Conservation (phyloP, 495 filamentous ascomycete genomes). For the Massariosphaeria phaeospora region DNA sequence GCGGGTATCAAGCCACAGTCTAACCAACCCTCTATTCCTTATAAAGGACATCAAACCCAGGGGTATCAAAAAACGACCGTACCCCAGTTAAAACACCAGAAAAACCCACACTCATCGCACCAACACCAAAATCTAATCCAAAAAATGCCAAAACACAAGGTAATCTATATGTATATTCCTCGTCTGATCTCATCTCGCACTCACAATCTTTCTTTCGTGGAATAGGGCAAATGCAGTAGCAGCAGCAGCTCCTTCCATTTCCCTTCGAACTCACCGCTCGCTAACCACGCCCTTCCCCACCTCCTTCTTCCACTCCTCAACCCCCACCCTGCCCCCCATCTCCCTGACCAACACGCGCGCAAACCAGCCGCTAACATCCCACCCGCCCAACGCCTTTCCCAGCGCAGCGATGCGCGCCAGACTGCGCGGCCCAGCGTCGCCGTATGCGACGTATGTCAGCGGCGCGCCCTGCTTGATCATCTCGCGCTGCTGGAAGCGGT, state of each 20-base stretch:
- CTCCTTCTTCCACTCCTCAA: slow-evolving; percentile 16
- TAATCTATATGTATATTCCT: too few relatives aligned
- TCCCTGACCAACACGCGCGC: slow-evolving; percentile 9
- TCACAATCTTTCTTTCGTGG: too few relatives aligned
- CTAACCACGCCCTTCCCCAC: slow-evolving; percentile 3
- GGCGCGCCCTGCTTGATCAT: slow-evolving; percentile 16
- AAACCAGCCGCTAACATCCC: slow-evolving; percentile 17
- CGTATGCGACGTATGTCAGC: slow-evolving; percentile 9
- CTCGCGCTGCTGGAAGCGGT: slow-evolving; percentile 17
- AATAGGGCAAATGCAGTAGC: too few relatives aligned
- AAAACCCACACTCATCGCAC: too few relatives aligned
- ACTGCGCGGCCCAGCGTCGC: slow-evolving; percentile 19
- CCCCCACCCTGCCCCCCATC: slow-evolving; percentile 1
- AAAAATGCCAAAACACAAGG: background rate
- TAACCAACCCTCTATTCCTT: background rate
- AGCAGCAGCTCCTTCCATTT: background rate
- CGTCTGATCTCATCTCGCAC: too few relatives aligned
- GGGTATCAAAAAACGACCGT: background rate
- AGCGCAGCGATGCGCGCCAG: slow-evolving; percentile 12
- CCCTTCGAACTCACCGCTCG: background rate
- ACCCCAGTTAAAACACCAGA: too few relatives aligned
- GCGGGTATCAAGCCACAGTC: too few relatives aligned
- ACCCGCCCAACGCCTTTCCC: slow-evolving; percentile 7
- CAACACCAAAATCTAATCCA: too few relatives aligned
- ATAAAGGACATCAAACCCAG: background rate